Conservation (phyloP, 495 filamentous ascomycete species). For the Trichoderma asperelloides region DNA sequence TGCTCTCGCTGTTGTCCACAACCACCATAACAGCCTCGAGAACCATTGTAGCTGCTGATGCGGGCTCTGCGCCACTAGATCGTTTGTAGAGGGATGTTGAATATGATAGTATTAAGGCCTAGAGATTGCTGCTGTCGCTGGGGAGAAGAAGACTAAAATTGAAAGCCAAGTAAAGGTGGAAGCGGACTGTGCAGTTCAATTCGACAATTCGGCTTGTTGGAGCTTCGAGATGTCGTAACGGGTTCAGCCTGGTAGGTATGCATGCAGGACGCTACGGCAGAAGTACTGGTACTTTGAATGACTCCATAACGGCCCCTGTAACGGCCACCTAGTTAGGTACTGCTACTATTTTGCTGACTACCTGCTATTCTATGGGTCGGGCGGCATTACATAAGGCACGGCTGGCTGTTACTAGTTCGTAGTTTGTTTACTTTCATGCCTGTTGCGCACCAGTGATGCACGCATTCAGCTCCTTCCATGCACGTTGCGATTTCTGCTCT, state of each 20-base stretch:
- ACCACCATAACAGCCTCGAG: conserved; percentile 59
- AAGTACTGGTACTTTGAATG: background rate
- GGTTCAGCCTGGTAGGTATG: conserved; percentile 24
- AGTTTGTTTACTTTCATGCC: conserved; percentile 30
- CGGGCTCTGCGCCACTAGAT: background rate
- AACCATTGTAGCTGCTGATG: conserved; percentile 39
- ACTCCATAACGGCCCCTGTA: background rate
- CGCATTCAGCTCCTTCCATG: background rate
- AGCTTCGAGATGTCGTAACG: conserved; percentile 21
- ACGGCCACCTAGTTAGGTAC: background rate
- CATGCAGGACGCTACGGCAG: background rate
- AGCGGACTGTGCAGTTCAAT: conserved; percentile 11
- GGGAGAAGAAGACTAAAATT: background rate
- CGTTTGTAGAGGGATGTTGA: background rate
- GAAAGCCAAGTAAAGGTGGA: conserved; percentile 7
- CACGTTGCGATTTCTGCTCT: background rate
- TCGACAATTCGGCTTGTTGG: conserved; percentile 9
- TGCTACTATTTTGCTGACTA: background rate
- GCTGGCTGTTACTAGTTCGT: too few species aligned
- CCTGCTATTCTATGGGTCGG: background rate
- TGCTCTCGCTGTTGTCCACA: conserved; percentile 97
- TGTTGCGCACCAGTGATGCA: background rate
- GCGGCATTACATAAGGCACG: background rate
- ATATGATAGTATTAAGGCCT: background rate
- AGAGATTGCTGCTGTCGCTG: background rate